Evolutionary conservation across 768 basidiomycete genomes (phyloP).

Genomic region (Zangia roseola): DNA sequence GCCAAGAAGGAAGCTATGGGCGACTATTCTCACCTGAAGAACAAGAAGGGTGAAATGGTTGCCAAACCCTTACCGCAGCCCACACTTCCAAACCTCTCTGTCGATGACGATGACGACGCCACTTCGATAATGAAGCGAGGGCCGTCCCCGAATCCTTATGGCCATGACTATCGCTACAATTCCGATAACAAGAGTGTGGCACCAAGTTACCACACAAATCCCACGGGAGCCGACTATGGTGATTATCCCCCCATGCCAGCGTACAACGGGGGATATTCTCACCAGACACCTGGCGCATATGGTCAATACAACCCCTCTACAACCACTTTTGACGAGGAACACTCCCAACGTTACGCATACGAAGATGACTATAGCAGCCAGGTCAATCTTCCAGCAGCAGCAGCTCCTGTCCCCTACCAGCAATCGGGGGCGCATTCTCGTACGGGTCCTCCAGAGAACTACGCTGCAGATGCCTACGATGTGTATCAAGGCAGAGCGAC

Average conservation of each 20-base stretch:
- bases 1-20: conserved; percentile 92
- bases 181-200: conserved; percentile 45
- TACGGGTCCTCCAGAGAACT: conserved; percentile 23
- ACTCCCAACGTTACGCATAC: conserved; percentile 46
- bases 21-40: conserved; percentile 88
- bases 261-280: conserved; percentile 63
- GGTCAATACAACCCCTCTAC: conserved; percentile 60
- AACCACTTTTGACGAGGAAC: conserved; percentile 53
- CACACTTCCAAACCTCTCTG: conserved; percentile 87
- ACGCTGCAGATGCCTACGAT: conserved; percentile 48
- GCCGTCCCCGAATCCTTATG: conserved; percentile 52
- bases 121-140: conserved; percentile 56
- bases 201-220: conserved; percentile 34
- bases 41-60: conserved; percentile 85
- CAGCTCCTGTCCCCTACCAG: conserved; percentile 58
- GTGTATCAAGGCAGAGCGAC: conserved; percentile 53
- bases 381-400: conserved; percentile 53
- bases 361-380: conserved; percentile 73
- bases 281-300: conserved; percentile 50
- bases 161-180: conserved; percentile 55
- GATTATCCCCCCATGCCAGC: conserved; percentile 75
- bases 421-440: conserved; percentile 21
- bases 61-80: conserved; percentile 87
- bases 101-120: conserved; percentile 71
- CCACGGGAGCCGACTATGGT: conserved; percentile 41